Evolutionary conservation across 1,284 basidiomycete species (phyloP).

Genomic region (Earliella scabrosa): DNA sequence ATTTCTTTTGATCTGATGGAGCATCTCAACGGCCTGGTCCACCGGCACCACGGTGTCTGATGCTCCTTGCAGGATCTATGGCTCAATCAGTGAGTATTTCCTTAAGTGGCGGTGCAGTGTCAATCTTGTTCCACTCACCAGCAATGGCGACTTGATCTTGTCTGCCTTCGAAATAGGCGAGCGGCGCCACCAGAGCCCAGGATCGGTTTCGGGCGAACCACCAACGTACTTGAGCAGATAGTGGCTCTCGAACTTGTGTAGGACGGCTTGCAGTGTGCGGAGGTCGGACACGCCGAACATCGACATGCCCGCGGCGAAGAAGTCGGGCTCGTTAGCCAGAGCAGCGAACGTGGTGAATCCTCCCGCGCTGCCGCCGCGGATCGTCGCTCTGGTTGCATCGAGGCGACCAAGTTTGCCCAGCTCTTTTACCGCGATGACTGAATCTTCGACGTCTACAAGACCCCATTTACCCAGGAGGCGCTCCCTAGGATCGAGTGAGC

Average conservation of each 20-base stretch:
- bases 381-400: no score
- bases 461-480: no score
- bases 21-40: no score
- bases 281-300: conserved; percentile 47
- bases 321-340: conserved; percentile 21
- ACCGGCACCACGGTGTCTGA: conserved; percentile 44
- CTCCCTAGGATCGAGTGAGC: no score
- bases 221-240: conserved; percentile 47
- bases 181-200: conserved; percentile 44
- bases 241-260: conserved; percentile 51
- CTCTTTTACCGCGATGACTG: no score
- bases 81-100: no score
- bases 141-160: conserved; percentile 44
- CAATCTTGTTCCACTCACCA: conserved; percentile 43
- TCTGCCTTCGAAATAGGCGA: conserved; percentile 46
- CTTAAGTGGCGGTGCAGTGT: no score
- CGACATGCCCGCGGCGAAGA: conserved; percentile 40
- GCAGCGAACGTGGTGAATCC: conserved; percentile 49
- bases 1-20: no score
- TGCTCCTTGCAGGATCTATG: conserved; percentile 3
- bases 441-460: no score
- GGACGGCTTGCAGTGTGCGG: conserved; percentile 36
- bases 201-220: conserved; percentile 42
- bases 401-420: no score
- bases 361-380: conserved; percentile 48